Conservation (phyloP, 1,284 basidiomycete species). For the Abortiporus biennis region DNA sequence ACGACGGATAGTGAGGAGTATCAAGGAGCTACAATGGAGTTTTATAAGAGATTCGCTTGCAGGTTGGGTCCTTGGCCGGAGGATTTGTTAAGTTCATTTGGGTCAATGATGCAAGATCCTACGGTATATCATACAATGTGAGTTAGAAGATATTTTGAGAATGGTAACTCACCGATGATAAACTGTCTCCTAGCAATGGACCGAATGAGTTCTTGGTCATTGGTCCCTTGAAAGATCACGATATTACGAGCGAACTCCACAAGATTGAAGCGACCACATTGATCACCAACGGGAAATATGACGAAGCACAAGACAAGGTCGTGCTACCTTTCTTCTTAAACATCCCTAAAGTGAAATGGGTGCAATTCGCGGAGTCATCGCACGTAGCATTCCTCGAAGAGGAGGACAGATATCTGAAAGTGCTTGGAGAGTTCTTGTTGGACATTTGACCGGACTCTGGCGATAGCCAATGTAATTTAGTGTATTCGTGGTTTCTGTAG, state of each 20-base stretch:
- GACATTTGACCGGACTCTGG: too few species aligned
- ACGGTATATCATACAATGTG: constrained; percentile 46
- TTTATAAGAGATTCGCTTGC: constrained; percentile 30
- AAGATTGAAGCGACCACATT: constrained; percentile 42
- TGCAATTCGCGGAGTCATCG: constrained; percentile 20
- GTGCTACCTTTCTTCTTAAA: constrained; percentile 38
- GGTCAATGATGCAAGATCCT: constrained; percentile 30
- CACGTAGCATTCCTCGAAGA: constrained; percentile 25
- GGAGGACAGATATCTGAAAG: constrained; percentile 18
- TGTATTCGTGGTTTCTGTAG: too few species aligned
- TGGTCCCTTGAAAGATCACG: constrained; percentile 41
- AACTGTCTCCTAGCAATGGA: constrained; percentile 34
- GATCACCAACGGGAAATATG: constrained; percentile 44
- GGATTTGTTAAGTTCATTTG: too few species aligned
- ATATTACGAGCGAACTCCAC: constrained; percentile 32
- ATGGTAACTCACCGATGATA: constrained; percentile 8
- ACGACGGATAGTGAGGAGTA: constrained; percentile 42
- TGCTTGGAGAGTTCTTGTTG: constrained; percentile 16
- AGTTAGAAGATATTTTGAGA: constrained; percentile 8
- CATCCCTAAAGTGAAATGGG: constrained; percentile 30
- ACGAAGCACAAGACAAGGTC: constrained; percentile 40
- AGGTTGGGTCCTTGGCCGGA: constrained; percentile 31
- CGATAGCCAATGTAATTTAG: too few species aligned
- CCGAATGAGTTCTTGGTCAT: constrained; percentile 43
- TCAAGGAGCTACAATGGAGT: constrained; percentile 30